These are phyloP conservation scores for Colletotrichum tropicicola DNA, from an alignment of 2,329 filamentous ascomycete species.

Conservation along the genomic window DNA sequence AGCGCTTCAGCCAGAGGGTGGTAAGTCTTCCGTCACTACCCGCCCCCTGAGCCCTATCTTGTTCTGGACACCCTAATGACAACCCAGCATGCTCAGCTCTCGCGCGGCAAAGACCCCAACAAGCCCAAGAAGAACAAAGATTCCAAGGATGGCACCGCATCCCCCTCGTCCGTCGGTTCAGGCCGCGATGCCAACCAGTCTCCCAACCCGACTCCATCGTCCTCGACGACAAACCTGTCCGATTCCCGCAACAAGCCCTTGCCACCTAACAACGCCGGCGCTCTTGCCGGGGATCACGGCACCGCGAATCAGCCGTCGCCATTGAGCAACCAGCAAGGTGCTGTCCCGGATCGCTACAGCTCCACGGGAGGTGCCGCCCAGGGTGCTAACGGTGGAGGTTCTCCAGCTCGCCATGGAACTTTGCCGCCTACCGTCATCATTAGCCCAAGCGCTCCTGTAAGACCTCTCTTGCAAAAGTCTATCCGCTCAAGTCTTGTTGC, in stretches of 20 bases:
- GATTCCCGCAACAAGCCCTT: conserved; percentile 86
- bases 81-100: conserved; percentile 75
- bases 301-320: conserved; percentile 50
- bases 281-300: conserved; percentile 52
- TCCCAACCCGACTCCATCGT: conserved; percentile 79
- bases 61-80: conserved; percentile 49
- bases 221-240: conserved; percentile 86
- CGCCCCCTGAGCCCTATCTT: conserved; percentile 23
- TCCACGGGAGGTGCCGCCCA: conserved; percentile 43
- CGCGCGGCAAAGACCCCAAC: conserved; percentile 85
- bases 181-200: conserved; percentile 68
- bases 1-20: conserved; percentile 97
- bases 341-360: conserved; percentile 53
- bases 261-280: conserved; percentile 62
- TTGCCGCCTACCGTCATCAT: conserved; percentile 91
- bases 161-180: conserved; percentile 69
- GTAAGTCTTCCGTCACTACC: conserved; percentile 64
- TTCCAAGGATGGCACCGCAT: conserved; percentile 79
- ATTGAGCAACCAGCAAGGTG: conserved; percentile 42
- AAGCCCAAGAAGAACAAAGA: conserved; percentile 86
- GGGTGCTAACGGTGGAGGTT: conserved; percentile 57
- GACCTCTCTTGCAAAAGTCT: conserved; percentile 42
- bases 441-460: conserved; percentile 91
- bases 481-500: background rate
- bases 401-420: conserved; percentile 69